A percentile compares a stretch with the other conserved stretches of the same genome.
These are phyloP conservation scores for Saccharomycopsis fermentans DNA, from an alignment of 805 yeast species.

Conservation along the genomic window DNA sequence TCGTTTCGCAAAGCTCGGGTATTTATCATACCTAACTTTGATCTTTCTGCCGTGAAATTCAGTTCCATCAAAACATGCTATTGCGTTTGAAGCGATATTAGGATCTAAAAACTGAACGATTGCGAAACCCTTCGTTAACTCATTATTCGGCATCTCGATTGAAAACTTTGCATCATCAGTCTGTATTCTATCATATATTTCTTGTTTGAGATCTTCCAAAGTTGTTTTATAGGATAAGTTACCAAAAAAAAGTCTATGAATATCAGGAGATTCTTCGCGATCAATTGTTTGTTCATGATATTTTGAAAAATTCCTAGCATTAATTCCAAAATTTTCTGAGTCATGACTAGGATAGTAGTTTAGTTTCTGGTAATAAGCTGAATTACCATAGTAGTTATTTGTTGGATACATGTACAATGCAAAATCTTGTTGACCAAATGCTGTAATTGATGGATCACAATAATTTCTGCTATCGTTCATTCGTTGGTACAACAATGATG, in stretches of 20 bases:
- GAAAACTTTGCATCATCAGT: constrained; percentile 11
- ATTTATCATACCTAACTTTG: constrained; percentile 51
- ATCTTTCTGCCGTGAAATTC: constrained; percentile 51
- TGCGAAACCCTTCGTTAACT: constrained; percentile 54
- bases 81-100: constrained; percentile 39
- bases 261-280: constrained; percentile 25
- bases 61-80: constrained; percentile 39
- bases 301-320: neutral
- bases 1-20: constrained; percentile 27
- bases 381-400: neutral
- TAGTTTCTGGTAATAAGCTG: neutral
- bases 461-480: neutral
- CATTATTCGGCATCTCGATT: constrained; percentile 32
- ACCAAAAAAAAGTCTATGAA: constrained; percentile 41
- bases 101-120: constrained; percentile 42
- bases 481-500: neutral
- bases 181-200: neutral
- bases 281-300: neutral
- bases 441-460: neutral
- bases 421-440: neutral
- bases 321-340: neutral
- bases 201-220: constrained; percentile 22
- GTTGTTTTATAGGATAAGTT: constrained; percentile 42
- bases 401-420: neutral
- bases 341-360: neutral